Evolutionary conservation across 2,329 filamentous ascomycete species (phyloP).

Genomic region (Periconia digitata): DNA sequence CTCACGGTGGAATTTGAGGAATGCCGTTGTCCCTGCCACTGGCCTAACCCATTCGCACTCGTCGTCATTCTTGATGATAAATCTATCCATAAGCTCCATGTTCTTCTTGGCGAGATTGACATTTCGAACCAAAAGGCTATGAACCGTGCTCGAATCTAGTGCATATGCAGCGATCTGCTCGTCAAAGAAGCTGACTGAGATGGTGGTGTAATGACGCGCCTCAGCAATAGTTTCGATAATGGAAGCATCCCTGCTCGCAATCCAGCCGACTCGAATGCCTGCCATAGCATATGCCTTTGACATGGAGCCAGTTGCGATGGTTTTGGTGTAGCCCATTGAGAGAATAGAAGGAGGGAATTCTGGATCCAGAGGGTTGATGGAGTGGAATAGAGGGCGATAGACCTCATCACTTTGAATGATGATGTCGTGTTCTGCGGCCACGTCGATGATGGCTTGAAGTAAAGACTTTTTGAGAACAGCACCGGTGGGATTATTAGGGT

Average conservation of each 20-base stretch:
- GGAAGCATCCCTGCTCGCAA: constrained; percentile 64
- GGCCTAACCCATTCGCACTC: constrained; percentile 73
- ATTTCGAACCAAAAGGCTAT: constrained; percentile 64
- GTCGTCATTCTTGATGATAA: constrained; percentile 65
- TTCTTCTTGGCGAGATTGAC: constrained; percentile 69
- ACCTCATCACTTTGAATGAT: constrained; percentile 78
- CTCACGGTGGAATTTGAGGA: constrained; percentile 67
- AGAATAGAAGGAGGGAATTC: constrained; percentile 68
- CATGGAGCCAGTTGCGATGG: constrained; percentile 75
- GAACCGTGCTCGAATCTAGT: constrained; percentile 65
- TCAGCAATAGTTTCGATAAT: constrained; percentile 66
- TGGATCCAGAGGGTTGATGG: constrained; percentile 55
- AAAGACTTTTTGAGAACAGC: constrained; percentile 64
- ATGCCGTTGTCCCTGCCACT: constrained; percentile 76
- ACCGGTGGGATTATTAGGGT: constrained; percentile 83
- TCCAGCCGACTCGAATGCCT: constrained; percentile 81
- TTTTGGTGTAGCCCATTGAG: constrained; percentile 70
- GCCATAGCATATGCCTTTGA: constrained; percentile 85
- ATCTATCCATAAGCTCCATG: constrained; percentile 64
- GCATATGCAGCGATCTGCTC: constrained; percentile 78
- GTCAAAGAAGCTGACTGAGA: constrained; percentile 81
- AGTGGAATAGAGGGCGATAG: constrained; percentile 81
- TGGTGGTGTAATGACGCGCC: constrained; percentile 80
- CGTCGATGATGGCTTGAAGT: constrained; percentile 62
- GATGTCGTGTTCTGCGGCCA: constrained; percentile 65